Evolutionary conservation across 139 green algal genomes (phyloP).

Genomic region (Volvox africanus): DNA sequence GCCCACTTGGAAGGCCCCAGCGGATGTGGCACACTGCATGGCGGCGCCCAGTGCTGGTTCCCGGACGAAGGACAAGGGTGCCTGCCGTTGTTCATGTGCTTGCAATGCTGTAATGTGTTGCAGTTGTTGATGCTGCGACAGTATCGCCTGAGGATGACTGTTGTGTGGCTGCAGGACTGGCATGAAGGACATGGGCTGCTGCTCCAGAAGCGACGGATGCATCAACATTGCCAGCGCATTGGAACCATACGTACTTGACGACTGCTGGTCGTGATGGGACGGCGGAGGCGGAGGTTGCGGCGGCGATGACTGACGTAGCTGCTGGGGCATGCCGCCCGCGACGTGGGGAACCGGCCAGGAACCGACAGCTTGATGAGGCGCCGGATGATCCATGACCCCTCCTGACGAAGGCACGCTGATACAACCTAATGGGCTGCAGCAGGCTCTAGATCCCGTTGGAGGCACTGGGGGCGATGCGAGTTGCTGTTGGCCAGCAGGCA

Average conservation of each 20-base stretch:
- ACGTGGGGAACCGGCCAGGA: too few relatives aligned
- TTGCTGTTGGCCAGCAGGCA: too few relatives aligned
- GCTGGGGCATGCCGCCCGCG: not conserved
- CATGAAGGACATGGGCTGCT: not conserved
- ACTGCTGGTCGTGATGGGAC: not conserved
- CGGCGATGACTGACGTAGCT: not conserved
- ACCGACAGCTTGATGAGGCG: too few relatives aligned
- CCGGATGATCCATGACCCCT: too few relatives aligned
- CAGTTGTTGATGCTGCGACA: too few relatives aligned
- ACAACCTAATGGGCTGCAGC: not conserved
- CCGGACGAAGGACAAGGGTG: not conserved
- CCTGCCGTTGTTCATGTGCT: not conserved
- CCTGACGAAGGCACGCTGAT: not conserved
- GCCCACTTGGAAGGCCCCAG: not conserved
- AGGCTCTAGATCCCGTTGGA: too few relatives aligned
- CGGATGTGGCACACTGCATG: not conserved
- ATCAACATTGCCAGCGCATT: not conserved
- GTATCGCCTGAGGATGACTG: too few relatives aligned
- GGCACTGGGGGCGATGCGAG: too few relatives aligned
- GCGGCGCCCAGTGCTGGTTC: not conserved
- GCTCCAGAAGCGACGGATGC: not conserved
- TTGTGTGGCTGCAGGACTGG: too few relatives aligned
- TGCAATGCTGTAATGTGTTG: too few relatives aligned
- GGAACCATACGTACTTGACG: not conserved
- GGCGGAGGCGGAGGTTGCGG: not conserved